Base-by-base conservation (phyloP, 2,329 filamentous ascomycete species). In the Orbilia oligospora region DNA sequence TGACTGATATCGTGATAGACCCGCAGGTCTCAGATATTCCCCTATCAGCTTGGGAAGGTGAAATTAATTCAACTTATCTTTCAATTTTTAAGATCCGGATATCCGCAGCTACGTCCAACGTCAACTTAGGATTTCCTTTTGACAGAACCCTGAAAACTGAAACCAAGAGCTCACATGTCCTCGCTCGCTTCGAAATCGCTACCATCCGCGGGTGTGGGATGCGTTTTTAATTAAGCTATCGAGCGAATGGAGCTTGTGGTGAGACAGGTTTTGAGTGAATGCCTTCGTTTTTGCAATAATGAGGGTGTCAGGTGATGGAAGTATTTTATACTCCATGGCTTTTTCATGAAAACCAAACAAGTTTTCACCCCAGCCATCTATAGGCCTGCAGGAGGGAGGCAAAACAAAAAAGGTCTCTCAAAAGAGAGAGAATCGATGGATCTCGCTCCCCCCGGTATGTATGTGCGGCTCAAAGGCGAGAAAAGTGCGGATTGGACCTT, bases 201-300 rank as follows among this genome's bases (percentile, higher is more conserved):
- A 58, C 46, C 61, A 67, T 73, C 70, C 70, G 70, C 61, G 61
- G 53, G 51, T 61, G 51, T 73, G 70, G 38, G 70, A 73, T 14
- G 38, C 49, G 46, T 65, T 44, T 64, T 55, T 49, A 56, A 61
- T 55, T 49, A 56, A 61, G 10, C 36, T 33, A 53, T 36, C 16
- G 12, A n/a, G 33, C 36, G 44, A 30, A 18, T 65, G 27, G 56
- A 55, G 33, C n/a, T 67, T 27, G 70, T 49, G 38, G 61, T 73
- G 61, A 73, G 70, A 73, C 70, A 73, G 30, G 41, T 27, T 63
- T 71, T 41, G 12, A 41, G 18, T 51, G 63, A 55, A 38, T 27
- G 41, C 46, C n/a, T 16, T 53, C 8, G 18, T 36, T 56, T 16
- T 24, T n/a, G n/a, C n/a, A n/a, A 14, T 33, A 30, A 1, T 20